These are phyloP conservation scores for Fusarium penzigii DNA, from an alignment of 2,329 filamentous ascomycete genomes.

Conservation along the genomic window DNA sequence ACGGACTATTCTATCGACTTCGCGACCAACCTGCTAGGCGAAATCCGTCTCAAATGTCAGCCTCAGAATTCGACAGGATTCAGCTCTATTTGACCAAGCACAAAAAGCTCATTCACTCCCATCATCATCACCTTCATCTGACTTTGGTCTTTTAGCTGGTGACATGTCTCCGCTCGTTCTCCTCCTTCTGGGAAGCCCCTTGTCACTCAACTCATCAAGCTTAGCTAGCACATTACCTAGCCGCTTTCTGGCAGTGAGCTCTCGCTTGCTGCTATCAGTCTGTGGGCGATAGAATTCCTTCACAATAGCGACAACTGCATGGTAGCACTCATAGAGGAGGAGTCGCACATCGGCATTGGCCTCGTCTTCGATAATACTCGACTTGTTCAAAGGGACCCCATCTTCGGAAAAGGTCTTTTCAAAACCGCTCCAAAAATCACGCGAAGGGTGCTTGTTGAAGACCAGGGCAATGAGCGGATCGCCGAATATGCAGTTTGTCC, in stretches of 20 bases:
- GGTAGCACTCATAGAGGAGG: conserved; percentile 60
- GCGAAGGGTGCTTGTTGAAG: conserved; percentile 47
- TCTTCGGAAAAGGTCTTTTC: conserved; percentile 23
- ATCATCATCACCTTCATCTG: conserved; percentile 23
- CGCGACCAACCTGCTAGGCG: background rate
- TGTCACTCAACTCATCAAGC: conserved; percentile 44
- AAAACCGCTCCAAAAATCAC: conserved; percentile 52
- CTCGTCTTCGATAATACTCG: conserved; percentile 43
- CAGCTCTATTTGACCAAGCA: background rate
- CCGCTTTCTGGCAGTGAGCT: conserved; percentile 54
- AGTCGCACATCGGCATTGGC: conserved; percentile 48
- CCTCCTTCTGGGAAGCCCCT: conserved; percentile 30
- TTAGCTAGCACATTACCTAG: conserved; percentile 48
- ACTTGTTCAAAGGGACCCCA: background rate
- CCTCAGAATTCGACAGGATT: background rate
- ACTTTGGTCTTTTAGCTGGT: conserved; percentile 46
- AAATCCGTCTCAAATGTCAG: background rate
- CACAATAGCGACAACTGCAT: conserved; percentile 53
- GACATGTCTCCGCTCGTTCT: conserved; percentile 43
- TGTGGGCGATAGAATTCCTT: conserved; percentile 56
- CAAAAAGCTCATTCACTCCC: background rate
- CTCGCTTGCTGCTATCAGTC: conserved; percentile 47
- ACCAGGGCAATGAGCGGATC: conserved; percentile 56
- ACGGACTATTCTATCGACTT: background rate
- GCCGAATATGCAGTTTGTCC: conserved; percentile 60